Evolutionary conservation across 495 filamentous ascomycete genomes (phyloP).

Genomic region (Trichoderma orchidacearum): DNA sequence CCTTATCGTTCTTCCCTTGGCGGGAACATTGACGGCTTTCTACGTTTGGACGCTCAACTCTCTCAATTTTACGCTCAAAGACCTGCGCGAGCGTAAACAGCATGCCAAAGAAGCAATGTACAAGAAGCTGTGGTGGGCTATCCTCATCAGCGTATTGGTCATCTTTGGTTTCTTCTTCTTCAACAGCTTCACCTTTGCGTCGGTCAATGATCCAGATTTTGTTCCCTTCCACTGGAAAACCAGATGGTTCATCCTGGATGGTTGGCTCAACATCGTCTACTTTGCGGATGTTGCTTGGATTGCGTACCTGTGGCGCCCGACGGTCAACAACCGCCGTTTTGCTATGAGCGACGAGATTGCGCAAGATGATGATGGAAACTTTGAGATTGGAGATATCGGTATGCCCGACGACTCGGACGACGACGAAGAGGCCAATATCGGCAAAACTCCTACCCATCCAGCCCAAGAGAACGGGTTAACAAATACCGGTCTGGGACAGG

Average conservation of each 20-base stretch:
- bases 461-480: background rate
- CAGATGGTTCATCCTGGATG: slow-evolving; percentile 94
- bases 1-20: slow-evolving; percentile 84
- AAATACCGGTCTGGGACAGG: slow-evolving; percentile 2
- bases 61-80: slow-evolving; percentile 87
- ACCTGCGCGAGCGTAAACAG: slow-evolving; percentile 86
- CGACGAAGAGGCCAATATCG: slow-evolving; percentile 31
- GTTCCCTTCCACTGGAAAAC: slow-evolving; percentile 93
- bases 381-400: slow-evolving; percentile 89
- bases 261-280: slow-evolving; percentile 96
- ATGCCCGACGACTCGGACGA: slow-evolving; percentile 59
- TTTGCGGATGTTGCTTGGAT: slow-evolving; percentile 82
- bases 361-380: slow-evolving; percentile 91
- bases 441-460: slow-evolving; percentile 16
- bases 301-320: slow-evolving; percentile 95
- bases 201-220: slow-evolving; percentile 67
- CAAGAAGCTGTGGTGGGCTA: slow-evolving; percentile 97
- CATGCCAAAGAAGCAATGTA: slow-evolving; percentile 92
- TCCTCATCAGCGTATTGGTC: slow-evolving; percentile 78
- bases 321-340: slow-evolving; percentile 91
- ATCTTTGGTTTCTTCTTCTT: slow-evolving; percentile 95
- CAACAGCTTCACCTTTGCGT: slow-evolving; percentile 88
- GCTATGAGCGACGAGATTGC: slow-evolving; percentile 99
- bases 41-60: slow-evolving; percentile 99
- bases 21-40: slow-evolving; percentile 87